A percentile compares a stretch with the other conserved stretches of the same genome.
These are phyloP conservation scores for Raffaelea arxii DNA, from an alignment of 2,329 filamentous ascomycete species.

Conservation along the genomic window DNA sequence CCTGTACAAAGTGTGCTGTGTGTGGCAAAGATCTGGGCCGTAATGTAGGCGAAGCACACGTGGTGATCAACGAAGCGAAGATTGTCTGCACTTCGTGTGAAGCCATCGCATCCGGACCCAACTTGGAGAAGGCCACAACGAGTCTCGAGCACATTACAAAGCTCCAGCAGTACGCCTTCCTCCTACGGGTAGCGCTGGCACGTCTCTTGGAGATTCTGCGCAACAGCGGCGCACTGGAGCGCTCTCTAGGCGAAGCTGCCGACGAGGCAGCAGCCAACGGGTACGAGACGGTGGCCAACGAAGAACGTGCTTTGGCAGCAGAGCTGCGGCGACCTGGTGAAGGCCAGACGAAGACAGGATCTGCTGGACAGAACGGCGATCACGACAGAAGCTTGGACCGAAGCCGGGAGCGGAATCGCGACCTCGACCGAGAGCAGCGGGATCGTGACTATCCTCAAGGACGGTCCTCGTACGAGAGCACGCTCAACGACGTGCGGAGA, in stretches of 20 bases:
- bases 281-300: neutral
- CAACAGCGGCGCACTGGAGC: conserved; percentile 70
- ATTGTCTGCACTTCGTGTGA: conserved; percentile 65
- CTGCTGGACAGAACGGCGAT: conserved; percentile 34
- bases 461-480: conserved; percentile 81
- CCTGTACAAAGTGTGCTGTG: conserved; percentile 68
- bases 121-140: conserved; percentile 39
- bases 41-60: conserved; percentile 58
- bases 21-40: conserved; percentile 57
- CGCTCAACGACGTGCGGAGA: conserved; percentile 87
- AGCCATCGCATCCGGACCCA: no score
- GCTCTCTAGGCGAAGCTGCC: conserved; percentile 45
- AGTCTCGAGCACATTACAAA: conserved; percentile 67
- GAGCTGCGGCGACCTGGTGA: conserved; percentile 59
- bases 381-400: conserved; percentile 52
- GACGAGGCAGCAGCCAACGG: neutral
- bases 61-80: conserved; percentile 57
- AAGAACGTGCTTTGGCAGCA: neutral
- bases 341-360: conserved; percentile 27
- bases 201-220: conserved; percentile 79
- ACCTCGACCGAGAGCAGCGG: no score
- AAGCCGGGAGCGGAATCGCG: conserved; percentile 38
- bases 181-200: conserved; percentile 84
- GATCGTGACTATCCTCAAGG: conserved; percentile 54
- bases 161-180: conserved; percentile 87